These are phyloP conservation scores for Tirmania nivea DNA, from an alignment of 495 filamentous ascomycete species.

Conservation along the genomic window DNA sequence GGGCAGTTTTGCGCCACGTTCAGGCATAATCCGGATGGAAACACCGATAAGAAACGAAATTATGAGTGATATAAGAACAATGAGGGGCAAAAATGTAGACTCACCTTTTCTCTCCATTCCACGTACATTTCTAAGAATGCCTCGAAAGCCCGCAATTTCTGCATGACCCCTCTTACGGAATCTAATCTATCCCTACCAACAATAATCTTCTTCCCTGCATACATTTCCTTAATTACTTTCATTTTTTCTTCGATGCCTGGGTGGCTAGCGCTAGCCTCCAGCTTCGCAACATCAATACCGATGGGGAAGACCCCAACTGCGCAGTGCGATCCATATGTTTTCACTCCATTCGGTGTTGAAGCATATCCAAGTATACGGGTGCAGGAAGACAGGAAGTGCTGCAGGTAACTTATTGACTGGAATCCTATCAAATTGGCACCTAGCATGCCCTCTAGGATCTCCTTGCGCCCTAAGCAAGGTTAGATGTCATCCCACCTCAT, in stretches of 20 bases:
- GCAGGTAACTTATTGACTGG: constrained; percentile 78
- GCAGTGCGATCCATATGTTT: constrained; percentile 62
- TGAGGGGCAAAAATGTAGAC: not conserved
- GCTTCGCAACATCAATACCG: constrained; percentile 57
- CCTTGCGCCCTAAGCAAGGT: constrained; percentile 38
- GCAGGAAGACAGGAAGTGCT: constrained; percentile 82
- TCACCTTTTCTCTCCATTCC: constrained; percentile 60
- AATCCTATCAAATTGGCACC: constrained; percentile 82
- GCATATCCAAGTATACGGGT: constrained; percentile 71
- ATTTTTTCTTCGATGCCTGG: constrained; percentile 45
- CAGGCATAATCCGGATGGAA: not conserved
- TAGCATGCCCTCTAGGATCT: constrained; percentile 66
- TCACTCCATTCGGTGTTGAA: not conserved
- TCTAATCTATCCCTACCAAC: constrained; percentile 85
- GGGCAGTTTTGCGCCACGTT: not conserved
- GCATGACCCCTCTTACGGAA: constrained; percentile 68
- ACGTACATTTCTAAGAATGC: constrained; percentile 70
- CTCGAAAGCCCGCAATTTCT: constrained; percentile 86
- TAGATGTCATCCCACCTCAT: too few species aligned
- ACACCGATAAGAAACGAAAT: not conserved
- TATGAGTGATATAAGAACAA: not conserved
- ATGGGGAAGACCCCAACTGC: constrained; percentile 81
- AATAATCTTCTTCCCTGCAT: constrained; percentile 69
- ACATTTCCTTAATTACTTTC: constrained; percentile 42
- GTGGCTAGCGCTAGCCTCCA: constrained; percentile 45